These are phyloP conservation scores for Scedosporium boydii DNA, from an alignment of 2,329 filamentous ascomycete genomes.

Conservation along the genomic window DNA sequence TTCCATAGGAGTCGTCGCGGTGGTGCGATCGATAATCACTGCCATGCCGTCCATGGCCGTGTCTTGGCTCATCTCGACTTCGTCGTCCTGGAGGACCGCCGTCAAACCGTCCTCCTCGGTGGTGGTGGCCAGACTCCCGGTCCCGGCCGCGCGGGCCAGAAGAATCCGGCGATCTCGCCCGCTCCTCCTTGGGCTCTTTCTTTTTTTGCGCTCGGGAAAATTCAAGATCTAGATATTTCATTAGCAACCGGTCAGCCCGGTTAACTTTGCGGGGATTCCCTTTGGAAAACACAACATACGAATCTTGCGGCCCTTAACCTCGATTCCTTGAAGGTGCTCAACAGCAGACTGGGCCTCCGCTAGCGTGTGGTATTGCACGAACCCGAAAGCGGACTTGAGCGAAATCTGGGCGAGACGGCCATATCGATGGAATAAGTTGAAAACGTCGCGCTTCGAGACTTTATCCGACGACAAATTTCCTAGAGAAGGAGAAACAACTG, in stretches of 20 bases:
- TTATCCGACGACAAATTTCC: conserved; percentile 59
- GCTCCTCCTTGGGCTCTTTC: conserved; percentile 43
- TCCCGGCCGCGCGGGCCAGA: conserved; percentile 24
- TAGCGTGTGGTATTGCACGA: conserved; percentile 82
- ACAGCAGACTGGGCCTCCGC: conserved; percentile 69
- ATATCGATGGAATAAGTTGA: conserved; percentile 78
- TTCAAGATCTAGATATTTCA: conserved; percentile 58
- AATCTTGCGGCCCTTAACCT: conserved; percentile 84
- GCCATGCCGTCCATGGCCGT: conserved; percentile 56
- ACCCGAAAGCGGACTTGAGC: conserved; percentile 93
- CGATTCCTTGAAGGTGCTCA: conserved; percentile 65
- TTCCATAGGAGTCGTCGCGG: conserved; percentile 44
- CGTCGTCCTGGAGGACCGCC: conserved; percentile 32
- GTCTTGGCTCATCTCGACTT: conserved; percentile 41
- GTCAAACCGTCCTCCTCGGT: conserved; percentile 22
- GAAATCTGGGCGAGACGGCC: conserved; percentile 89
- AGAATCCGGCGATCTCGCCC: conserved; percentile 54
- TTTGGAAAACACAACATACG: conserved; percentile 49
- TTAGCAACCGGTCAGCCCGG: not conserved
- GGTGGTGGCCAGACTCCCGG: conserved; percentile 16
- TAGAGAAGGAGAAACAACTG: conserved; percentile 28
- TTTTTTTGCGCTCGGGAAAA: conserved; percentile 82
- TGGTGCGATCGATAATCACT: conserved; percentile 43
- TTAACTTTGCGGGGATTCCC: not conserved
- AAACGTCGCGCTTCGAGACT: conserved; percentile 68